Evolutionary conservation across 2,329 filamentous ascomycete species (phyloP), one percentile per base, ranked within the genome.

Genomic region (Venturia oleaginea): DNA sequence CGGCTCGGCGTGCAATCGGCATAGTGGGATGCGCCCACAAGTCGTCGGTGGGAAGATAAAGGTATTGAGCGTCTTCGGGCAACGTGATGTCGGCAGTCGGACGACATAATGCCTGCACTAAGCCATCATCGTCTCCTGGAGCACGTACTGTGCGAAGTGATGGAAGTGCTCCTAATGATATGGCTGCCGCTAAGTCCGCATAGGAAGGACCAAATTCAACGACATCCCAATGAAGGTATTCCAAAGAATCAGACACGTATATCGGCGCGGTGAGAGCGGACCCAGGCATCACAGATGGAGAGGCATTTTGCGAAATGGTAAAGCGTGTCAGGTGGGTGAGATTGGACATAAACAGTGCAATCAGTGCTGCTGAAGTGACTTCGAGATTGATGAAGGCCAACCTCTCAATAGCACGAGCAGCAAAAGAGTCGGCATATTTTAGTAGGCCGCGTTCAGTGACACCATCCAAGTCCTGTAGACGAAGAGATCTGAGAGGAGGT

Each of bases 41-140:
- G 6, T 59, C 48, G 37, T 63, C 62, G 4, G 13, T 10, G 30
- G 70, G 68, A 15, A 8, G 3, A 13, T 57, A 34, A 24, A 69
- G 61, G 61, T 68, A 68, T 30, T 65, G 32, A 19, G 59, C 30
- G 48, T 54, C 67, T 48, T 38, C 61, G 51, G 65, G 65, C 3
- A 19, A 55, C 32, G 61, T 80, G 24, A 84, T 77, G 37, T 79
- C 79, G 37, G 83, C 82, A 4, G 81, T 76, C 0, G 88, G 88
- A 54, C 81, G 82, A 73, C 89, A 92, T 1, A 91, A 79, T 1
- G 79, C 76, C 74, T 92, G 89, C 67, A 92, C 84, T 8, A 83
- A 69, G 32, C 88, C 89, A 5, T 89, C 83, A 1, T 87, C 83
- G 68, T 92, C 89, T 65, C 84, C 84, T 1, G 88, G 89, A 0